Base-by-base conservation (phyloP, 768 basidiomycete species). In the Termitomyces sp. region DNA sequence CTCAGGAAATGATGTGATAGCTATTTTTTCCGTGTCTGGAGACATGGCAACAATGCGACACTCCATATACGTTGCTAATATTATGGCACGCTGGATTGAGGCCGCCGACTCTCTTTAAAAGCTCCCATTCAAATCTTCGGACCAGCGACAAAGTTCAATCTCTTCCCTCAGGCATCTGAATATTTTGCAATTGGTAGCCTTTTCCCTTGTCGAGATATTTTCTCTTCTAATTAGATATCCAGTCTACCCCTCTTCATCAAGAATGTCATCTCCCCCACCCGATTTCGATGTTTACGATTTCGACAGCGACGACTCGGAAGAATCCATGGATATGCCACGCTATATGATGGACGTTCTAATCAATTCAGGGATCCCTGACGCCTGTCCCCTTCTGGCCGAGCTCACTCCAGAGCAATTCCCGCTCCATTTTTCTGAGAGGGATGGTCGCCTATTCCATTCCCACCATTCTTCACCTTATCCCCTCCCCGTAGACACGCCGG, bases 381-480 rank as follows among this genome's bases (percentile, higher is more conserved):
- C 27, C 27, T 59, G 58, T 22, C 56, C 44, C 26, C 49, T 48
- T 16, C 62, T 74, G 13, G 64, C 60, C 7, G 82, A 87, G 63
- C 57, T 89, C 9, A 67, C 61, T 32, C 18, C 70, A 39, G 74
- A 81, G 22, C 87, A 89, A 2, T 85, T 88, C 62, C 82, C 85
- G 0, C 52, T 43, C 13, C 85, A 84, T 72, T 91, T 91, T 62
- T 63, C 64, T 33, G 85, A 89, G 61, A 73, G 76, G 7, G 74
- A 78, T 62, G 83, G 79, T 33, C 79, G 87, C 37, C 82, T 89
- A 69, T 91, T 85, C 72, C 85, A 85, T 75, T 86, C 86, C 65
- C 81, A 83, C 74, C 72, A 74, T 71, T 72, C 65, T 61, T 79
- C 82, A 45, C 85, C 85, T 49, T 93, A 92, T 68, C 85, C 85